Percentiles rank a stretch among this genome's conserved stretches.
phyloP scores from a whole-genome alignment of 257 asterid genomes.

The Misopates orontium region DNA sequence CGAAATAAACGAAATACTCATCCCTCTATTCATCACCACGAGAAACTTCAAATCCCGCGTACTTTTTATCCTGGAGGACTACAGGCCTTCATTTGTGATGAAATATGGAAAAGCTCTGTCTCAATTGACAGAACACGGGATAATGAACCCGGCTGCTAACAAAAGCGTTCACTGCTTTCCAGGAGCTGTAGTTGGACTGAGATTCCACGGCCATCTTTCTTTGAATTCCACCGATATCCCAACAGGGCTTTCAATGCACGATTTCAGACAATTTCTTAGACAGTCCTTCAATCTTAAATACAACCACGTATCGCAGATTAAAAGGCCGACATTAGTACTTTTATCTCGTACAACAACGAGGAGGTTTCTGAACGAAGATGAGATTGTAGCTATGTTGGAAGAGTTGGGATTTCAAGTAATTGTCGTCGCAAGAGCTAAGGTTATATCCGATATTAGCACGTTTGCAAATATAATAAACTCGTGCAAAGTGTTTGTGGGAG shows the following conservation, averaged over 20 bases:
- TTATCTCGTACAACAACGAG: slow-evolving; percentile 64
- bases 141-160: slow-evolving; percentile 50
- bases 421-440: slow-evolving; percentile 47
- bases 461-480: slow-evolving; percentile 61
- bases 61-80: slow-evolving; percentile 52
- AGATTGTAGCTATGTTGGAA: slow-evolving; percentile 48
- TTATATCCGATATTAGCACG: slow-evolving; percentile 50
- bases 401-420: slow-evolving; percentile 66
- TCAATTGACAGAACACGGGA: slow-evolving; percentile 41
- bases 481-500: slow-evolving; percentile 79
- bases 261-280: slow-evolving; percentile 41
- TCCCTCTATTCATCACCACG: slow-evolving; percentile 74
- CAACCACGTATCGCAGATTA: slow-evolving; percentile 41
- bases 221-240: slow-evolving; percentile 40
- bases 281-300: slow-evolving; percentile 31
- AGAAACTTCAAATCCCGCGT: slow-evolving; percentile 49
- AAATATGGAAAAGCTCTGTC: slow-evolving; percentile 52
- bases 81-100: slow-evolving; percentile 46
- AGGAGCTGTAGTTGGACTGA: slow-evolving; percentile 67
- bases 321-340: slow-evolving; percentile 56
- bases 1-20: slow-evolving; percentile 71
- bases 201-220: slow-evolving; percentile 62
- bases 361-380: slow-evolving; percentile 58
- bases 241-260: slow-evolving; percentile 30
- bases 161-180: slow-evolving; percentile 73